phyloP scores from a whole-genome alignment of 495 filamentous ascomycete species.

The Massariosphaeria phaeospora region DNA sequence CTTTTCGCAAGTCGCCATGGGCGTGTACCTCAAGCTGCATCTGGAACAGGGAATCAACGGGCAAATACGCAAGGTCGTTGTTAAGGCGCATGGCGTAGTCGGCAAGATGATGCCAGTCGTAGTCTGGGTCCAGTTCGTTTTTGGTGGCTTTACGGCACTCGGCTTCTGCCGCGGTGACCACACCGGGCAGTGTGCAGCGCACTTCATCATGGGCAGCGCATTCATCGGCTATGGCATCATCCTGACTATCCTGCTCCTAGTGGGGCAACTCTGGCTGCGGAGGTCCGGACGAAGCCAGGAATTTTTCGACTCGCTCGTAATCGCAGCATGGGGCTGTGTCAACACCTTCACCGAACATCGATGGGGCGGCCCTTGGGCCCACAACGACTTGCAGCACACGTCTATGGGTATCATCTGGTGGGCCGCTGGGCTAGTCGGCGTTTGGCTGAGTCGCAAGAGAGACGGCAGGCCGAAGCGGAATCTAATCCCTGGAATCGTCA shows the following conservation, averaged over 20 bases:
- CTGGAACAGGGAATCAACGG: constrained; percentile 77
- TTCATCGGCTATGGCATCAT: constrained; percentile 93
- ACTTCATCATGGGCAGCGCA: constrained; percentile 97
- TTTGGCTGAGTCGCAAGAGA: constrained; percentile 82
- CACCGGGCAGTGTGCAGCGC: constrained; percentile 85
- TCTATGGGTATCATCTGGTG: constrained; percentile 98
- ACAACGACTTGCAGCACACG: constrained; percentile 94
- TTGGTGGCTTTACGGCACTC: constrained; percentile 87
- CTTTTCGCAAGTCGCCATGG: constrained; percentile 68
- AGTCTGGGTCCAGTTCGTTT: constrained; percentile 92
- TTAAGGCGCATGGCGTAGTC: constrained; percentile 69
- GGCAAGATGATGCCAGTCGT: constrained; percentile 84
- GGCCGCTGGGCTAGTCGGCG: constrained; percentile 82
- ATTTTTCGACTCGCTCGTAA: constrained; percentile 91
- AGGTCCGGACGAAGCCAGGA: constrained; percentile 86
- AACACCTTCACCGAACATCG: constrained; percentile 98
- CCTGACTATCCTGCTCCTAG: constrained; percentile 78
- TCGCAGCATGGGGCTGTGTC: constrained; percentile 89
- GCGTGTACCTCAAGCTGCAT: constrained; percentile 85
- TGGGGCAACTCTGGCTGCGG: constrained; percentile 82
- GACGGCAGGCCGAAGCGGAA: constrained; percentile 87
- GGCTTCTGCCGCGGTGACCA: constrained; percentile 95
- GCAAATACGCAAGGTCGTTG: constrained; percentile 65
- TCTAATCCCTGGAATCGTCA: constrained; percentile 84
- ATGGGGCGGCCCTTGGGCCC: constrained; percentile 87